Evolutionary conservation across 2,329 filamentous ascomycete genomes (phyloP).

Genomic region (Alternaria sp.): DNA sequence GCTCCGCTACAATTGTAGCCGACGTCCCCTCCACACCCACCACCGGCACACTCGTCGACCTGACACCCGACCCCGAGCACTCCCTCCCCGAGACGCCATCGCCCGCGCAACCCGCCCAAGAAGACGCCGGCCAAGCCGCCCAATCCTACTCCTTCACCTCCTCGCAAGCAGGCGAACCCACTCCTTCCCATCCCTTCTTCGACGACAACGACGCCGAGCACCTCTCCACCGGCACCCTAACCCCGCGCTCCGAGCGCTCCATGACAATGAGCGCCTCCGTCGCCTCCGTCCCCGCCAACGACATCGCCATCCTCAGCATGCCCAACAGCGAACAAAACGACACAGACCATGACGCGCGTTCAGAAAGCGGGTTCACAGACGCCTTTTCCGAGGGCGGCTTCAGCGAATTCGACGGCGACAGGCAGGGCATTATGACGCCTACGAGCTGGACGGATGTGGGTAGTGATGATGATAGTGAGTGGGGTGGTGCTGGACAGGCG

Average conservation of each 20-base stretch:
- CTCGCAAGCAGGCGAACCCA: slow-evolving; percentile 13
- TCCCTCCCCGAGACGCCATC: slow-evolving; percentile 25
- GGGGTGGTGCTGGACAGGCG: slow-evolving; percentile 33
- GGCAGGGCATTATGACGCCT: slow-evolving; percentile 44
- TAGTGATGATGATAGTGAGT: slow-evolving; percentile 49
- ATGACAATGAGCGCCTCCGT: slow-evolving; percentile 33
- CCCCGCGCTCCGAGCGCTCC: slow-evolving; percentile 46
- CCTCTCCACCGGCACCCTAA: slow-evolving; percentile 46
- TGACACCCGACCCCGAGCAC: slow-evolving; percentile 32
- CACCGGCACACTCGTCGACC: slow-evolving; percentile 38
- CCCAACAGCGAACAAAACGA: slow-evolving; percentile 31
- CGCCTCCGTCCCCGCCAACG: slow-evolving; percentile 35
- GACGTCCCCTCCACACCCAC: slow-evolving; percentile 10
- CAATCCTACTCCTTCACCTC: slow-evolving; percentile 48
- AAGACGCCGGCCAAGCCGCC: slow-evolving; percentile 26
- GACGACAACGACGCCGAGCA: slow-evolving; percentile 25
- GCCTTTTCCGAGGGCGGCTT: slow-evolving; percentile 44
- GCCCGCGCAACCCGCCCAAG: slow-evolving; percentile 12
- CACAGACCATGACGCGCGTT: slow-evolving; percentile 42
- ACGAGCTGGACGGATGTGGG: slow-evolving; percentile 50
- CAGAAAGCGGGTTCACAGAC: slow-evolving; percentile 46
- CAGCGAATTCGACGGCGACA: slow-evolving; percentile 33
- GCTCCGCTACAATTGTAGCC: slow-evolving; percentile 38
- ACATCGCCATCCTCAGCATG: slow-evolving; percentile 45
- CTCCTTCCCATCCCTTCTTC: slow-evolving; percentile 6